Evolutionary conservation across 257 asterid genomes (phyloP).

Genomic region (Euphrasia confusa): DNA sequence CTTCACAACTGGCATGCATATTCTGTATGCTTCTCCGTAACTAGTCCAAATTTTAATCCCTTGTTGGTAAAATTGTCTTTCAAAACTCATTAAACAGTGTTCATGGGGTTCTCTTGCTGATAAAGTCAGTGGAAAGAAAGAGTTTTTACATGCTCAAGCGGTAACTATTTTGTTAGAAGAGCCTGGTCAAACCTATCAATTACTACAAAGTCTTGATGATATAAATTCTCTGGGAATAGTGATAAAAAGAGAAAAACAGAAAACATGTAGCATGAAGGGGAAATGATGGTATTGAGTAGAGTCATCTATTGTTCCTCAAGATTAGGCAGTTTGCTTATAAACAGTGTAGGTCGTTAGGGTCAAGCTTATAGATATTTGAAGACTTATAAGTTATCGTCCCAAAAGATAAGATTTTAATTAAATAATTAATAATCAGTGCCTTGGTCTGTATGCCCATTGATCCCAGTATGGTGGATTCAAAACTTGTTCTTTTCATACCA

Average conservation of each 20-base stretch:
- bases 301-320: slow-evolving; percentile 2
- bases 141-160: background rate
- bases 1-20: background rate
- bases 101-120: background rate
- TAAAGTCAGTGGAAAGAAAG: background rate
- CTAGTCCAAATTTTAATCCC: background rate
- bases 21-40: background rate
- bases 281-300: slow-evolving; percentile 14
- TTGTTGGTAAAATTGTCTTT: slow-evolving; percentile 10
- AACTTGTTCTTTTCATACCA: slow-evolving; percentile 2
- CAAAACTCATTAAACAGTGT: background rate
- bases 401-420: background rate
- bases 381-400: background rate
- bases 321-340: background rate
- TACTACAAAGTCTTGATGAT: background rate
- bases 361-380: slow-evolving; percentile 2
- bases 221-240: background rate
- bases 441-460: slow-evolving; percentile 4
- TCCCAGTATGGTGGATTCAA: slow-evolving; percentile 7
- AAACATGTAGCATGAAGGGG: slow-evolving; percentile 17
- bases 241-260: background rate
- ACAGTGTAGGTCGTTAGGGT: background rate
- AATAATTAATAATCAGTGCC: background rate
- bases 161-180: slow-evolving; percentile 3
- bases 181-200: background rate